Evolutionary conservation across 164 flowering plant genomes (phyloP).

Genomic region (Nymphaea colorata): DNA sequence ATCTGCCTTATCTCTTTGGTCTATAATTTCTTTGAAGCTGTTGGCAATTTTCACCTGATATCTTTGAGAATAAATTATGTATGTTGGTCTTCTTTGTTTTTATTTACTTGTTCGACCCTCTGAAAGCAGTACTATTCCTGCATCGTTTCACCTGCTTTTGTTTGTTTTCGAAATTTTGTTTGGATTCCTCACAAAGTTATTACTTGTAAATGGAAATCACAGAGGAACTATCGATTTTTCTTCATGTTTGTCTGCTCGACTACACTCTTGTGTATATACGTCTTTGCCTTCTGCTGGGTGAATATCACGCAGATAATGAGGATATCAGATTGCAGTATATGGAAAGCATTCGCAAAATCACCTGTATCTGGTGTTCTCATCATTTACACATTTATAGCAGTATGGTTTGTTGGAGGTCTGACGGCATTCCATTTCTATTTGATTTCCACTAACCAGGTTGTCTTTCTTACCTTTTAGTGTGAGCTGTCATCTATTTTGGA

Average conservation of each 20-base stretch:
- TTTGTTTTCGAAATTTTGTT: too few relatives aligned
- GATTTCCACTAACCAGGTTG: conserved; percentile 60
- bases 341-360: conserved; percentile 42
- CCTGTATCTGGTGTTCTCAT: conserved; percentile 53
- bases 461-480: background rate
- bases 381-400: conserved; percentile 41
- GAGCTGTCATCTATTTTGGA: too few relatives aligned
- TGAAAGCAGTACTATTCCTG: too few relatives aligned
- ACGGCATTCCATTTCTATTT: conserved; percentile 60
- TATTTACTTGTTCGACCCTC: too few relatives aligned
- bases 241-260: conserved; percentile 71
- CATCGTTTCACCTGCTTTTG: too few relatives aligned
- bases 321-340: conserved; percentile 17
- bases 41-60: too few relatives aligned
- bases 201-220: conserved; percentile 4
- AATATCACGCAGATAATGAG: conserved; percentile 35
- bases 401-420: conserved; percentile 87
- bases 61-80: too few relatives aligned
- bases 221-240: conserved; percentile 72
- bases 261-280: conserved; percentile 51
- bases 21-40: too few relatives aligned
- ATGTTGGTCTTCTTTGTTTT: too few relatives aligned
- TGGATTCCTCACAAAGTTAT: background rate
- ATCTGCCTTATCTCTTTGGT: background rate
- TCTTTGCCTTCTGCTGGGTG: conserved; percentile 61